Evolutionary conservation across 768 basidiomycete genomes (phyloP), one percentile per base, ranked within the genome.

Genomic region (Lactarius hengduanensis): DNA sequence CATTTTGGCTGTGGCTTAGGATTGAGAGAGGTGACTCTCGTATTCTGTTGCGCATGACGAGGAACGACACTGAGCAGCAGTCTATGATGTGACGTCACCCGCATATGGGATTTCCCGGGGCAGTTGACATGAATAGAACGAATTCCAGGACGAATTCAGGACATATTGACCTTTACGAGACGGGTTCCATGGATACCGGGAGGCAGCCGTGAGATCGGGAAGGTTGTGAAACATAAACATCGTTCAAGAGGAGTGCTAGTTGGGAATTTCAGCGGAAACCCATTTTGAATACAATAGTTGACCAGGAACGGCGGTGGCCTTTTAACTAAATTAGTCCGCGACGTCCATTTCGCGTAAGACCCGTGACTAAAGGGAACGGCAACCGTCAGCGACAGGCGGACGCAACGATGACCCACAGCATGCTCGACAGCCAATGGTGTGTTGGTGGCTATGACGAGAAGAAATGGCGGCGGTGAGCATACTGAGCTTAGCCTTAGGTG

Each of bases 321-420:
- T 26, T 43, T 47, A 41, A 57, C 47, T 57, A 61, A 57, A 66
- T 56, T 61, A 28, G 50, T 53, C 50, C 13, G 50, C 6, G 50
- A 53, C 4, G n/a, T 26, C 65, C 60, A 62, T 57, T 66, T 66
- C 65, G 65, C 66, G 57, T 67, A 62, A 67, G 57, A 38, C 57
- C 26, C 57, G 65, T 66, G 65, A 61, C 65, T 10, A 26, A 41
- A 11, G 41, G 15, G n/a, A 22, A 57, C 47, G 56, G 38, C 30
- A 41, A 62, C 15, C 32, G 50, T 10, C 26, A 53, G 7, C 50
- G 22, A 53, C 50, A 53, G 50, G 50, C 50, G 13, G 50, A 53
- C 50, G 7, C 50, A 53, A 53, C 50, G 50, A 53, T 22, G 43
- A 18, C 59, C 30, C 50, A 61, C 36, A 58, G 61, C 61, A 54